A percentile compares a stretch with the other conserved stretches of the same genome.
phyloP scores from a whole-genome alignment of 345 rosid genomes.

The Pistacia integerrima region DNA sequence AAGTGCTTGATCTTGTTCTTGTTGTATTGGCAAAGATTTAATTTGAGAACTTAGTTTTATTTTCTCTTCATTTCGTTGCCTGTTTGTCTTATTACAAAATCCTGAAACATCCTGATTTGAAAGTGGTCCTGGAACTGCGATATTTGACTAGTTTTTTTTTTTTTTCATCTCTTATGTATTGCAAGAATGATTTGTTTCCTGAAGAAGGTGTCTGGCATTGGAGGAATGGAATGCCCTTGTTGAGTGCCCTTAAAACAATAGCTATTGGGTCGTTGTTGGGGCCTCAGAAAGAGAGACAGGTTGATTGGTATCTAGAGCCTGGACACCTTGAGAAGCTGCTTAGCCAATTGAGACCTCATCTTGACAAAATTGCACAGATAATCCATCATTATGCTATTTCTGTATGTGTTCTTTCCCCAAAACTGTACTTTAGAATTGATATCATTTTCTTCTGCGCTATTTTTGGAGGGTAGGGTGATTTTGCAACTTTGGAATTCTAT shows the following conservation, averaged over 20 bases:
- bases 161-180: constrained; percentile 34
- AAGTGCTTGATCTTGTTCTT: background rate
- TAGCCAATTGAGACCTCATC: constrained; percentile 73
- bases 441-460: constrained; percentile 22
- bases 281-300: constrained; percentile 78
- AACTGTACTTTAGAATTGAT: constrained; percentile 12
- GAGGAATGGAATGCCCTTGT: constrained; percentile 88
- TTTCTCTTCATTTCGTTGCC: constrained; percentile 4
- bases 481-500: constrained; percentile 7
- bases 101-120: constrained; percentile 5
- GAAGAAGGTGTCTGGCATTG: constrained; percentile 93
- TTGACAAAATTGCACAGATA: constrained; percentile 83
- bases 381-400: constrained; percentile 90
- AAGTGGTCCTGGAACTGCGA: constrained; percentile 20
- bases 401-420: constrained; percentile 52
- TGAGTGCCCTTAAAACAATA: constrained; percentile 85
- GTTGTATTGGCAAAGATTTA: background rate
- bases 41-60: background rate
- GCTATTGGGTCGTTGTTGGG: constrained; percentile 84
- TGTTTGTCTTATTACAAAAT: constrained; percentile 10
- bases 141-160: constrained; percentile 33
- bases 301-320: constrained; percentile 85
- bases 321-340: constrained; percentile 74
- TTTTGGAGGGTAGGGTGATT: constrained; percentile 1
- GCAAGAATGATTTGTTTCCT: constrained; percentile 89